phyloP scores from a whole-genome alignment of 2,329 filamentous ascomycete species.

The Hymenoscyphus infarciens region DNA sequence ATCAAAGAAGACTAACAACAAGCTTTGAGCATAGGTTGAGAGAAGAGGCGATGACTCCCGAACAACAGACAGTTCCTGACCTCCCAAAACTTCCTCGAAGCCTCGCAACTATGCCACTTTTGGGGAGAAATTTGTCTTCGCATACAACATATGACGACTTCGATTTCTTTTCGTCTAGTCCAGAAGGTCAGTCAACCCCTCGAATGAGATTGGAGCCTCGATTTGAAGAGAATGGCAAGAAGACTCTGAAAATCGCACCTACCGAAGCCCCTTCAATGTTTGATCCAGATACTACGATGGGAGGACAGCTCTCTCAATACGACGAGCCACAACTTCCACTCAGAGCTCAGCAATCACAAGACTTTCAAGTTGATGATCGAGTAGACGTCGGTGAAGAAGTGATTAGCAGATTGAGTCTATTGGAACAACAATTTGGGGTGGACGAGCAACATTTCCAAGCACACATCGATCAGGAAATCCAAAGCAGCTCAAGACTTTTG shows the following conservation, averaged over 20 bases:
- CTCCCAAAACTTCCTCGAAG: conserved; percentile 13
- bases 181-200: conserved; percentile 31
- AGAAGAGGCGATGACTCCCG: neutral
- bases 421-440: too few relatives aligned
- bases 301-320: neutral
- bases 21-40: conserved; percentile 14
- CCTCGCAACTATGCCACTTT: conserved; percentile 7
- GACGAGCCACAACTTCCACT: conserved; percentile 16
- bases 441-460: too few relatives aligned
- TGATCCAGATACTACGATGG: conserved; percentile 15
- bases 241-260: conserved; percentile 19
- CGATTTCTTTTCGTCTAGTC: conserved; percentile 30
- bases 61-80: conserved; percentile 8
- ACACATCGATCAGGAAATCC: too few relatives aligned
- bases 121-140: neutral
- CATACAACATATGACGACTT: conserved; percentile 15
- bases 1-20: conserved; percentile 16
- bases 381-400: neutral
- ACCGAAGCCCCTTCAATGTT: conserved; percentile 23
- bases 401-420: neutral
- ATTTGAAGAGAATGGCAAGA: conserved; percentile 21
- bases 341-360: conserved; percentile 5
- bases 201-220: conserved; percentile 25
- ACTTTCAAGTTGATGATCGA: neutral
- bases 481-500: too few relatives aligned